Base-by-base conservation (phyloP, 768 basidiomycete genomes). In the Lactifluus rugatus region DNA sequence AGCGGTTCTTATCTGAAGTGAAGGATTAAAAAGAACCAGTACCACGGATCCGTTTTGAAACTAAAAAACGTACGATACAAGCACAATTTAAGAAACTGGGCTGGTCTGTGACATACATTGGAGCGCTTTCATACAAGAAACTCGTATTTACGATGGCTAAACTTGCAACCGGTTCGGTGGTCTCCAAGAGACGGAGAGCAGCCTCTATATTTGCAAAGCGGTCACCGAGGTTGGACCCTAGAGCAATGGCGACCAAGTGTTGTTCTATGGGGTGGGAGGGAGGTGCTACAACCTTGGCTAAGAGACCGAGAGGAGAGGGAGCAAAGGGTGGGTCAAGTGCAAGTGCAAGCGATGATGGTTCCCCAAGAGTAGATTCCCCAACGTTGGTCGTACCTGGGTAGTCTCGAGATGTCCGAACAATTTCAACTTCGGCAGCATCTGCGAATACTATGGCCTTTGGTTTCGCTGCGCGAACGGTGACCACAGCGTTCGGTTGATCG, bases 21-120 rank as follows among this genome's bases (percentile, higher is more conserved):
- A 54, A 5, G 6, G 49, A 34, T 31, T 9, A 32, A 51, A 8
- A 21, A 44, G 39, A 49, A 26, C 7, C 6, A 21, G 28, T 26
- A 21, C 21, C 5, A 31, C 16, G 5, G 13, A 5, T 19, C n/a
- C n/a, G n/a, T n/a, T n/a, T n/a, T 14, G 0, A 19, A 26, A 26
- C 17, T 48, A 10, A 47, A 47, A 51, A 41, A 76, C 89, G 57
- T 61, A 95, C 94, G 71, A 92, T 74, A 61, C 92, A 88, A n/a
- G 89, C 90, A 62, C 89, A 88, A 66, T 97, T 99, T 58, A 88
- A 79, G 71, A 97, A 98, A 36, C 76, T 73, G 13, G 85, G 87
- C 69, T 99, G 96, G 57, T 96, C 86, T 11, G 81, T 81, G 44
- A 95, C 87, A 68, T 99, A 98, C 96, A 99, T 98, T 0, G 96